A percentile compares a stretch with the other conserved stretches of the same genome.
phyloP scores from a whole-genome alignment of 208 protist species.

The Wallacemonas collosoma region DNA sequence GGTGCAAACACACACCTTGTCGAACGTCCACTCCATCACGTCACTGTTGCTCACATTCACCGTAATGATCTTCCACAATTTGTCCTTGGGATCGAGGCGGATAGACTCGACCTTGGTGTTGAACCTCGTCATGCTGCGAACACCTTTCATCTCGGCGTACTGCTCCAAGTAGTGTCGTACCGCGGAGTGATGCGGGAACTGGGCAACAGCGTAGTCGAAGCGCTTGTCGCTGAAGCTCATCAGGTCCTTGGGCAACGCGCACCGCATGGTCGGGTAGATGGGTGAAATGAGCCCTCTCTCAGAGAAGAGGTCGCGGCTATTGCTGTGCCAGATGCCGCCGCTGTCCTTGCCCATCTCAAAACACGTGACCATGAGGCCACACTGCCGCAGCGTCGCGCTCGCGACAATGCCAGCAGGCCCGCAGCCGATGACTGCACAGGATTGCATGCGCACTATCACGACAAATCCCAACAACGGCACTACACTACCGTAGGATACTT shows the following conservation, averaged over 20 bases:
- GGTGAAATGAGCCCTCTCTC: conserved; percentile 72
- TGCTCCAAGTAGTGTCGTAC: conserved; percentile 78
- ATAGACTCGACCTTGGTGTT: conserved; percentile 89
- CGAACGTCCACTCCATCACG: conserved; percentile 89
- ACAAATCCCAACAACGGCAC: neutral
- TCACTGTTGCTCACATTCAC: conserved; percentile 88
- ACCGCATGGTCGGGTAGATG: conserved; percentile 82
- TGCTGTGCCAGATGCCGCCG: conserved; percentile 82
- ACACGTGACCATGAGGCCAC: conserved; percentile 85
- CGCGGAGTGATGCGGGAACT: conserved; percentile 87
- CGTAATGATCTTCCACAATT: conserved; percentile 79
- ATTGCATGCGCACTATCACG: conserved; percentile 49
- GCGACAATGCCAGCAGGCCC: conserved; percentile 86
- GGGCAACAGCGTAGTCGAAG: conserved; percentile 81
- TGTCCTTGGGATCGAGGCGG: conserved; percentile 43
- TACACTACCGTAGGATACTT: neutral
- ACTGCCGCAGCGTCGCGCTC: conserved; percentile 60
- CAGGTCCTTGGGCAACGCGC: conserved; percentile 85
- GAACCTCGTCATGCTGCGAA: conserved; percentile 74
- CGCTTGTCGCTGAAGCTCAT: conserved; percentile 83
- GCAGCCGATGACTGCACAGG: conserved; percentile 88
- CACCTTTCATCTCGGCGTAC: conserved; percentile 69
- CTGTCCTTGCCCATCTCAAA: conserved; percentile 67
- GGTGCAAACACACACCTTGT: conserved; percentile 85
- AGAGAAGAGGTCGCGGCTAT: conserved; percentile 70